These are phyloP conservation scores for Talaromyces albobiverticillius DNA, from an alignment of 2,329 filamentous ascomycete species.

Conservation along the genomic window DNA sequence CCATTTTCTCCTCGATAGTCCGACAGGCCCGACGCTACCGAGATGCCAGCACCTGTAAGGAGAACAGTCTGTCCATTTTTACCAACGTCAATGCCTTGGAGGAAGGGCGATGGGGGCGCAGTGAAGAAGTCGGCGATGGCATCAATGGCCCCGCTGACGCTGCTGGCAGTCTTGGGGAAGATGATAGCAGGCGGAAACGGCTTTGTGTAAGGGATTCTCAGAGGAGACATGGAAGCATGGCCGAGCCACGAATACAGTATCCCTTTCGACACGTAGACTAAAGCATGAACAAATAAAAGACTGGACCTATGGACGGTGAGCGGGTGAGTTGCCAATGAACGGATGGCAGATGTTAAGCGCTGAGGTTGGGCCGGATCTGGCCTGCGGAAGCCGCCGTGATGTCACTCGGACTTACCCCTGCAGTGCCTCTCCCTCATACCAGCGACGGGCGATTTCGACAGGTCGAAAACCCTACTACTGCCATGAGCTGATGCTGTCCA, in stretches of 20 bases:
- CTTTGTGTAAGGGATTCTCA: conserved; percentile 88
- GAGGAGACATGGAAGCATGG: conserved; percentile 63
- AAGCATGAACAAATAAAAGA: background rate
- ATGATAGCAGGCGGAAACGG: conserved; percentile 73
- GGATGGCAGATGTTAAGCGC: background rate
- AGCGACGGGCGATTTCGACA: no score
- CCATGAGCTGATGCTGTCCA: no score
- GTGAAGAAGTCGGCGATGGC: conserved; percentile 76
- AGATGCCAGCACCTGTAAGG: conserved; percentile 83
- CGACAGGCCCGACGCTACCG: conserved; percentile 85
- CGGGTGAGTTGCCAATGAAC: no score
- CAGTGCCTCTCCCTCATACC: no score
- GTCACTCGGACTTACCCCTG: background rate
- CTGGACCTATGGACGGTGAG: no score
- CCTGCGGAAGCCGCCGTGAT: background rate
- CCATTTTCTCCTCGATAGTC: conserved; percentile 89
- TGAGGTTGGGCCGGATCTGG: background rate
- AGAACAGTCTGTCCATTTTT: conserved; percentile 59
- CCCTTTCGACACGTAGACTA: background rate
- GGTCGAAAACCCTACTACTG: no score
- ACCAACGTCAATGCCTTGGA: conserved; percentile 43
- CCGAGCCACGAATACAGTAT: background rate
- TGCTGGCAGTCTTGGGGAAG: conserved; percentile 68
- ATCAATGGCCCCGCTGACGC: conserved; percentile 68
- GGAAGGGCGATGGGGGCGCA: conserved; percentile 52